Evolutionary conservation across 371 early-diverging fungal species (phyloP).

Genomic region (Mucor irregularis): DNA sequence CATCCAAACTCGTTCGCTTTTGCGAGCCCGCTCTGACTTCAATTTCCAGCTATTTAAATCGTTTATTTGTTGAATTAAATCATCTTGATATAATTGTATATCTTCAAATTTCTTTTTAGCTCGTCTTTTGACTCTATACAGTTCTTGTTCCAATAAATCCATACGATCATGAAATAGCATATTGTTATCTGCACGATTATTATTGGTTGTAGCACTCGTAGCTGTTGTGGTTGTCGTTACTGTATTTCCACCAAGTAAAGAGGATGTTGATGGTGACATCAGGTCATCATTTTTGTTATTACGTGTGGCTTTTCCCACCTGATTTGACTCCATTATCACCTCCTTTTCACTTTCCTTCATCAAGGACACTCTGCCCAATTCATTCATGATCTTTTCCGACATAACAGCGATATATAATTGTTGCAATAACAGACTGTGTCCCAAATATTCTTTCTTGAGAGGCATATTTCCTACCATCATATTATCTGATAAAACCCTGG

Average conservation of each 20-base stretch:
- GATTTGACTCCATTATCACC: background rate
- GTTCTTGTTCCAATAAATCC: conserved; percentile 45
- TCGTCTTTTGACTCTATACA: conserved; percentile 35
- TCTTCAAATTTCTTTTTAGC: conserved; percentile 34
- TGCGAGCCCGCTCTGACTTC: conserved; percentile 21
- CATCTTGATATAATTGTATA: conserved; percentile 18
- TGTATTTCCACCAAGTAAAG: background rate
- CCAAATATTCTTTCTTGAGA: conserved; percentile 34
- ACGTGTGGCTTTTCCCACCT: background rate
- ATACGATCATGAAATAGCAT: conserved; percentile 48
- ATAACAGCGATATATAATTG: conserved; percentile 39
- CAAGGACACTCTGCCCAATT: conserved; percentile 2
- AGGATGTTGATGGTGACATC: background rate
- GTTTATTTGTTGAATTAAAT: conserved; percentile 28
- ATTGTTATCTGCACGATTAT: conserved; percentile 13
- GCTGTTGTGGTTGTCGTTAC: conserved; percentile 3
- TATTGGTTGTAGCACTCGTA: background rate
- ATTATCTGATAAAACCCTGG: conserved; percentile 36
- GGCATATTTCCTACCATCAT: conserved; percentile 52
- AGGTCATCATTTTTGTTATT: background rate
- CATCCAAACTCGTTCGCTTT: conserved; percentile 43
- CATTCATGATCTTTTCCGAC: conserved; percentile 39
- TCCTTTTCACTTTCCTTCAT: background rate
- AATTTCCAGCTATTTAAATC: conserved; percentile 28
- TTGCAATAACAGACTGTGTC: conserved; percentile 26